Base-by-base conservation (phyloP, 345 rosid species). In the Heritiera fomes region DNA sequence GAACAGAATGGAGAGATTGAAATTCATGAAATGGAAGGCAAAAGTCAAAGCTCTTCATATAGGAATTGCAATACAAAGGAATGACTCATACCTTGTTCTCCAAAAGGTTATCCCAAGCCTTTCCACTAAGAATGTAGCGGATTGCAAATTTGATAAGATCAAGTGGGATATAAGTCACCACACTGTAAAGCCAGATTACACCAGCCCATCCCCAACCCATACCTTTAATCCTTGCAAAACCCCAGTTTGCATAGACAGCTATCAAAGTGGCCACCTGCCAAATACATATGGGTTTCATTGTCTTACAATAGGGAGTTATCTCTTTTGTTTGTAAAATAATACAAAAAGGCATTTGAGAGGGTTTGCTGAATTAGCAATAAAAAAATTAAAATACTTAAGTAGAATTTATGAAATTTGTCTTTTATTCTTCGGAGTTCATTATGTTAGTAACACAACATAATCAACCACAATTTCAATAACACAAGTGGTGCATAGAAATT, bases 141-240 rank as follows among this genome's bases (percentile, higher is more conserved):
- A 86, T 92, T 6, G 78, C 87, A 15, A 93, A 90, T 76, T 93
- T 93, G 75, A 93, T 86, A 6, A 90, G 14, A 77, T 93, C 97
- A 6, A 93, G 94, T 4, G 97, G 98, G 70, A 90, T 4, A 59
- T 89, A 93, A 0, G 93, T 88, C 15, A 90, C 85, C 70, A 93
- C 8, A 58, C 93, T 92, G 77, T 89, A 93, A 5, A 93, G 83
- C 98, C 97, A 93, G 80, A 92, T 90, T 20, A 92, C 97, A 41
- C 98, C 98, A 8, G 98, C 97, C 98, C 97, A 93, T 62, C 95
- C 98, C 98, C 97, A 93, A 40, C 98, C 93, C 1, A 80, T 58
- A 2, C 98, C 97, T 84, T 88, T 11, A 41, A 92, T 86, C 15
- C 61, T 70, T 0, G 98, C 97, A 74, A 93, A 92, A 38, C 83